Percentiles rank a stretch among this genome's conserved stretches.
Conservation (phyloP, 2,329 filamentous ascomycete genomes). For the Pseudogymnoascus pannorum region DNA sequence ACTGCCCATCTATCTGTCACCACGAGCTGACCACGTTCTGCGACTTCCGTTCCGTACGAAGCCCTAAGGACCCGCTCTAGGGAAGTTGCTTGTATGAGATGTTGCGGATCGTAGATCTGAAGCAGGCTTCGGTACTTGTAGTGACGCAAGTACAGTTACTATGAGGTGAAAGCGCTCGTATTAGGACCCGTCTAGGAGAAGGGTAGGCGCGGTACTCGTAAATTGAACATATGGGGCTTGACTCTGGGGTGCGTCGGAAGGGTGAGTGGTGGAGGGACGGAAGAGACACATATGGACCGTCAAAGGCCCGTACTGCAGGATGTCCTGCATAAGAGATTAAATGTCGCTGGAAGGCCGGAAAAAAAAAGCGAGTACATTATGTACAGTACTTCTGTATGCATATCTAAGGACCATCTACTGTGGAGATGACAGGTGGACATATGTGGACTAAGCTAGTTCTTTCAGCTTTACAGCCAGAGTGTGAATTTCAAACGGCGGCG, state of each 20-base stretch:
- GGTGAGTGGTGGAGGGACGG: neutral
- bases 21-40: neutral
- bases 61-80: neutral
- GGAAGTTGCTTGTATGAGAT: conserved; percentile 6
- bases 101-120: conserved; percentile 6
- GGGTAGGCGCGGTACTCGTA: conserved; percentile 8
- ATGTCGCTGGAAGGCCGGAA: neutral
- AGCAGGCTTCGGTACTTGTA: neutral
- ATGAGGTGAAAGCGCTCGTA: neutral
- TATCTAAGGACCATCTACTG: neutral
- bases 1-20: neutral
- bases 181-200: neutral
- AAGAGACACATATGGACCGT: conserved; percentile 2
- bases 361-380: neutral
- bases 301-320: neutral
- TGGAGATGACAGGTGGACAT: conserved; percentile 4
- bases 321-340: conserved; percentile 8
- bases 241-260: conserved; percentile 1
- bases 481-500: conserved; percentile 7
- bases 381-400: too few relatives aligned
- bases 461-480: conserved; percentile 2
- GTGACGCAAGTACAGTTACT: conserved; percentile 4
- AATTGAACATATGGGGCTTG: neutral
- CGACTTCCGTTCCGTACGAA: neutral
- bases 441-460: neutral